Percentiles rank a stretch among this genome's conserved stretches.
Conservation (phyloP, 2,329 filamentous ascomycete species). For the Ceratocystis smalleyi region DNA sequence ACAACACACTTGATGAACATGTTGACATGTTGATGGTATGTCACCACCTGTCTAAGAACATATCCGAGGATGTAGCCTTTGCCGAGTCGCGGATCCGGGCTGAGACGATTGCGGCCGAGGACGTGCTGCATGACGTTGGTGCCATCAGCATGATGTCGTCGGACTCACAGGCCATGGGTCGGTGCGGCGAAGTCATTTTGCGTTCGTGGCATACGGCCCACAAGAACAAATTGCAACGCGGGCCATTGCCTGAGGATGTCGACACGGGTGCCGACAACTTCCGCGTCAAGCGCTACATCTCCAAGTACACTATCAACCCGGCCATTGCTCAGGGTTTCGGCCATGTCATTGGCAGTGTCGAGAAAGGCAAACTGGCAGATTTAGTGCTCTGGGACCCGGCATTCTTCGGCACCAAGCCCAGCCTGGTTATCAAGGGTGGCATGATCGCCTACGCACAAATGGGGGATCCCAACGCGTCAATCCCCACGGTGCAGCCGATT, state of each 20-base stretch:
- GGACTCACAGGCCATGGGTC: conserved; percentile 92
- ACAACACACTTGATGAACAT: conserved; percentile 89
- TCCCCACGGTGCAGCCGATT: conserved; percentile 75
- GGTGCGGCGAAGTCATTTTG: conserved; percentile 82
- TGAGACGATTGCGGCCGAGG: conserved; percentile 92
- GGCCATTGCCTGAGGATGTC: conserved; percentile 58
- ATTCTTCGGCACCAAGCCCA: conserved; percentile 78
- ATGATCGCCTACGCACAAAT: conserved; percentile 72
- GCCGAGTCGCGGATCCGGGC: conserved; percentile 87
- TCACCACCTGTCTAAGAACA: conserved; percentile 82
- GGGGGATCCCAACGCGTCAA: conserved; percentile 71
- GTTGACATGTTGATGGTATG: conserved; percentile 98
- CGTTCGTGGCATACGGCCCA: conserved; percentile 95
- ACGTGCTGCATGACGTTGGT: conserved; percentile 85
- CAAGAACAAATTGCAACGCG: conserved; percentile 85
- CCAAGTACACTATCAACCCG: conserved; percentile 93
- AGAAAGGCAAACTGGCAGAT: conserved; percentile 81
- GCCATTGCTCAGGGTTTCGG: conserved; percentile 80
- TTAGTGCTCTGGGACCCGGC: conserved; percentile 73
- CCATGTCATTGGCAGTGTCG: conserved; percentile 72
- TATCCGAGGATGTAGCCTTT: conserved; percentile 90
- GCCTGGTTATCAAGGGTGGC: conserved; percentile 69
- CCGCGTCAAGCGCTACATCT: conserved; percentile 79
- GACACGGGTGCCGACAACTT: conserved; percentile 75
- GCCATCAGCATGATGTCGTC: conserved; percentile 97